Base-by-base conservation (phyloP, 495 filamentous ascomycete species). In the Polyplosphaeria fusca region DNA sequence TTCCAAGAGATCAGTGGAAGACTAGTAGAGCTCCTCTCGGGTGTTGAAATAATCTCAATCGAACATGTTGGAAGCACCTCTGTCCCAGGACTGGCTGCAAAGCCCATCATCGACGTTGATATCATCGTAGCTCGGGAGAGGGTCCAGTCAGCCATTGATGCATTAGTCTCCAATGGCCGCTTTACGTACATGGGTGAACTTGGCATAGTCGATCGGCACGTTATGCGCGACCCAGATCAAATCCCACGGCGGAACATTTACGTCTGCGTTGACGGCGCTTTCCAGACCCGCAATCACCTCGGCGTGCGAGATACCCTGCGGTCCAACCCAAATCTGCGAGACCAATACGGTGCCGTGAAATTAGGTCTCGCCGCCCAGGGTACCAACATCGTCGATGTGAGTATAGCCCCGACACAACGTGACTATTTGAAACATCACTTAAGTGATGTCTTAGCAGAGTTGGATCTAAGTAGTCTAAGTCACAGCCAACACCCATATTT, bases 11-110 rank as follows among this genome's bases (percentile, higher is more conserved):
- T 67, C n/a, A 55, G 56, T 45, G 4, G 35, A 13, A n/a, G 32
- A 5, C 48, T 70, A 4, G 18, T 24, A 26, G 2, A 5, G n/a
- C 48, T 45, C 20, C 58, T 70, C 14, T 16, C 38, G 13, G 32
- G 19, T 26, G 35, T 56, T 4, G 4, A 11, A 1, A 18, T 35
- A 14, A 22, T 64, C 4, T 55, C 54, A 3, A 70, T 70, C 48
- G 66, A 68, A 32, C 68, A 70, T 47, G 55, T 69, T 14, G 67
- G 68, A 16, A 67, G 67, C 52, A 70, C 68, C 16, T 69, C 68
- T 7, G 56, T 70, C 23, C 67, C 67, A 2, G 22, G 24, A 37
- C 57, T 70, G 11, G 41, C 35, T 23, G 60, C 67, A n/a, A 70
- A 70, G 32, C 64, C 67, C 27, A 67, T 69, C 30, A 52, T 70